Conservation (phyloP, 1,139 yeast species). For the Sugiyamaella castrensis region DNA sequence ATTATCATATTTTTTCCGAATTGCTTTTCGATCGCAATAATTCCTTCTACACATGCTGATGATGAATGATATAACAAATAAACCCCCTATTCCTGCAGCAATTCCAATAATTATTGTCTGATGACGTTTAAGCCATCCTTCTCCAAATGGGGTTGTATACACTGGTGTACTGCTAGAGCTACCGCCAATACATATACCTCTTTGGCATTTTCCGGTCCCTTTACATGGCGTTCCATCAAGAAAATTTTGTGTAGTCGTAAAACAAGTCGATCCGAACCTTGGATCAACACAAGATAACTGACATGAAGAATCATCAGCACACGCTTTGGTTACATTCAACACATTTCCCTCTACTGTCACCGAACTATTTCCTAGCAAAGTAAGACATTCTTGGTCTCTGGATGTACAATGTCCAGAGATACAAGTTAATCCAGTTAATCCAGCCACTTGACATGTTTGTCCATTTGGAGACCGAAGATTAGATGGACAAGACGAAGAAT, state of each 20-base stretch:
- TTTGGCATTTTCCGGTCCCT: constrained; percentile 33
- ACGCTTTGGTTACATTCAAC: constrained; percentile 34
- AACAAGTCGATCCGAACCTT: constrained; percentile 30
- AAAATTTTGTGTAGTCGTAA: constrained; percentile 35
- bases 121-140: constrained; percentile 28
- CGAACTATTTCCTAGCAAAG: constrained; percentile 33
- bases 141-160: constrained; percentile 15
- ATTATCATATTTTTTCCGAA: too few species aligned
- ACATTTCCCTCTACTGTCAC: constrained; percentile 27
- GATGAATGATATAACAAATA: constrained; percentile 14
- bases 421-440: constrained; percentile 30
- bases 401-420: constrained; percentile 42
- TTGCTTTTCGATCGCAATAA: too few species aligned
- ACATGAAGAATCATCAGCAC: constrained; percentile 35
- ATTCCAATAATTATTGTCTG: constrained; percentile 28
- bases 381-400: constrained; percentile 37
- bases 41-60: too few species aligned
- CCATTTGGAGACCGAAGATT: constrained; percentile 34
- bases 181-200: constrained; percentile 37
- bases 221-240: constrained; percentile 42
- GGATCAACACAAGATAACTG: constrained; percentile 35
- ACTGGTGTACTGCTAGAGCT: constrained; percentile 7
- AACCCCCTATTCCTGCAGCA: constrained; percentile 29
- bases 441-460: constrained; percentile 28
- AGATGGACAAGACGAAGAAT: constrained; percentile 37